These are phyloP conservation scores for Didymella pinodella DNA, from an alignment of 2,329 filamentous ascomycete genomes.

Conservation along the genomic window DNA sequence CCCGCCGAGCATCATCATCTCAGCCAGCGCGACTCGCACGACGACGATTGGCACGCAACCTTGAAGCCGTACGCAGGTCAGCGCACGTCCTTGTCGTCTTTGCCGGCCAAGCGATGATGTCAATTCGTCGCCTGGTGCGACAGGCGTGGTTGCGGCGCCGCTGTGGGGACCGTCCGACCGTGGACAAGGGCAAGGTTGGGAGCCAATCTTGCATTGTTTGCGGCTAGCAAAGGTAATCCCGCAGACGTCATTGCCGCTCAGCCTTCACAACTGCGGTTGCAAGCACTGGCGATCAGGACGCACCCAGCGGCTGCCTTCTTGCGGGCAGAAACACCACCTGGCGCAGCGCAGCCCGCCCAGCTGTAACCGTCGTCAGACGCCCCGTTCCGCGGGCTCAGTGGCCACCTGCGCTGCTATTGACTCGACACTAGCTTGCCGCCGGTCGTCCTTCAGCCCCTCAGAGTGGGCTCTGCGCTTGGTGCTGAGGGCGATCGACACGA, in stretches of 20 bases:
- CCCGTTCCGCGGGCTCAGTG: conserved; percentile 13
- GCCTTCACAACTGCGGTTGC: conserved; percentile 16
- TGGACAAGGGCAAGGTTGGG: conserved; percentile 1
- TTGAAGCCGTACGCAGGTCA: neutral
- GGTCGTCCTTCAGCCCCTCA: conserved; percentile 16
- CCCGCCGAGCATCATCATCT: conserved; percentile 10
- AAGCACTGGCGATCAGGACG: conserved; percentile 11
- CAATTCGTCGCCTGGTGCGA: conserved; percentile 17
- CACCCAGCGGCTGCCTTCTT: conserved; percentile 5
- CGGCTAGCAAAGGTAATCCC: conserved; percentile 7
- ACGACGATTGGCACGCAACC: conserved; percentile 8
- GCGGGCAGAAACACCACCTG: conserved; percentile 5
- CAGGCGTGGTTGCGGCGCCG: conserved; percentile 17
- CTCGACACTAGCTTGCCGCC: conserved; percentile 19
- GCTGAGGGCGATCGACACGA: conserved; percentile 18
- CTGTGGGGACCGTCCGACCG: conserved; percentile 7
- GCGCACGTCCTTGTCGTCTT: neutral
- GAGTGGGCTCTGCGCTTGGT: conserved; percentile 18
- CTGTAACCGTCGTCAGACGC: conserved; percentile 13
- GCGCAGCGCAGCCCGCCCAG: conserved; percentile 5
- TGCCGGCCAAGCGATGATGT: conserved; percentile 18
- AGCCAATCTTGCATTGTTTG: conserved; percentile 12
- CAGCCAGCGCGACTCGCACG: neutral
- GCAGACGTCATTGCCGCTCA: conserved; percentile 19
- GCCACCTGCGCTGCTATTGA: conserved; percentile 9